Base-by-base conservation (phyloP, 2,329 filamentous ascomycete species). In the Epichloe coenophiala region DNA sequence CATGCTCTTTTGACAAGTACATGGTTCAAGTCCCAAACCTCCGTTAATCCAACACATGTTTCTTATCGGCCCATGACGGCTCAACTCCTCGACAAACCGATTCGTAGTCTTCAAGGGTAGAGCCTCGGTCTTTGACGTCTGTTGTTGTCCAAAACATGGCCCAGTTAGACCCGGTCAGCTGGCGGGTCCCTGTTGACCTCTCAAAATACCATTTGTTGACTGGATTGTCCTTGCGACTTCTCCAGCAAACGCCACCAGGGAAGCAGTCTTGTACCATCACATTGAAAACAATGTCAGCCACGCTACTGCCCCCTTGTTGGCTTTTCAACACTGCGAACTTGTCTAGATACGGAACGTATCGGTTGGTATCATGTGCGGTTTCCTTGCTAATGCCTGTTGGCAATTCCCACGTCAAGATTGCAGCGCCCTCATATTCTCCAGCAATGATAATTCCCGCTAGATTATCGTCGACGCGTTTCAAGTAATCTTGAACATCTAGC, bases 171-270 rank as follows among this genome's bases (percentile, higher is more conserved):
- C 78, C 81, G 1, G 77, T 74, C 38, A 98, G 69, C 68, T 94
- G 93, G 76, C 83, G 86, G 2, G 83, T 90, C 0, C 93, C 93
- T 45, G 78, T 72, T 2, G 87, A 88, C 45, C 93, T 77, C 68
- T 98, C 93, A 68, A 97, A 96, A 65, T 98, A 98, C 93, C 93
- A 98, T 64, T 96, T 96, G 63, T 98, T 98, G 4, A 98, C 93
- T 0, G 90, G 91, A 62, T 98, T 97, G 63, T 90, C 81, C 61
- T 84, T 85, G 48, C 93, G 75, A 63, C 87, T 94, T 51, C 90
- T 76, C 93, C 93, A 98, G 61, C 90, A 94, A 2, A 97, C 86
- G 1, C 93, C 93, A 2, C 80, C 68, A 0, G 90, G 90, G 58
- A 97, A 94, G 59, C 90, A 95, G 19, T 84, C 81, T 31, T 86